Percentiles rank a stretch among this genome's conserved stretches.
These are phyloP conservation scores for Theileria sp. DNA, from an alignment of 169 alveolate genomes.

Conservation along the genomic window DNA sequence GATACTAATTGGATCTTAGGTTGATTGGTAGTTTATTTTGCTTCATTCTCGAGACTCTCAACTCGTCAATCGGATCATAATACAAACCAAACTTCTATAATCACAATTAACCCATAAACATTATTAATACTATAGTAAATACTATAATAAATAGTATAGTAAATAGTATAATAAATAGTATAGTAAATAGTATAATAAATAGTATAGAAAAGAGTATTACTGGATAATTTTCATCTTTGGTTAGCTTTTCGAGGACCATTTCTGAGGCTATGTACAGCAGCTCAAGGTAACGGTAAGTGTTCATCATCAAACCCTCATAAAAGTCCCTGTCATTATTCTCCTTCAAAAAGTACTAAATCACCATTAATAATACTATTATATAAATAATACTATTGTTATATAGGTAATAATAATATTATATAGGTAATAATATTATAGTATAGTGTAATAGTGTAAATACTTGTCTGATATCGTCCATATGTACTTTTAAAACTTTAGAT, in stretches of 20 bases:
- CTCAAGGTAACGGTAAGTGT: conserved; percentile 73
- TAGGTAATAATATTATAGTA: too few species aligned
- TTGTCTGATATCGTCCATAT: conserved; percentile 62
- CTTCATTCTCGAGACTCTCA: conserved; percentile 74
- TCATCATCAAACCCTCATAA: conserved; percentile 76
- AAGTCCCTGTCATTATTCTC: conserved; percentile 57
- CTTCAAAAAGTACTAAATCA: conserved; percentile 63
- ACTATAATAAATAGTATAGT: neutral
- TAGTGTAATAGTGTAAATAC: too few species aligned
- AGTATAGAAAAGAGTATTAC: neutral
- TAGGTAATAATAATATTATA: too few species aligned
- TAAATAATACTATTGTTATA: too few species aligned
- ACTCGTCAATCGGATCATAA: conserved; percentile 24
- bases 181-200: neutral
- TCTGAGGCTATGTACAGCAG: conserved; percentile 74
- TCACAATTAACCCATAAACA: conserved; percentile 27
- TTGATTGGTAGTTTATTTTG: conserved; percentile 77
- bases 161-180: neutral
- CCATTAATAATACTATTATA: neutral
- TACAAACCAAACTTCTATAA: neutral
- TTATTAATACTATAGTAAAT: too few species aligned
- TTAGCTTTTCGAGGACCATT: conserved; percentile 23
- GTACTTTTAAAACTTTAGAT: conserved; percentile 28
- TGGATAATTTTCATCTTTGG: conserved; percentile 16
- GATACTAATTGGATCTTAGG: conserved; percentile 39